A percentile compares a stretch with the other conserved stretches of the same genome.
Evolutionary conservation across 306 rosid genomes (phyloP).

Genomic region (Sicyos edulis): DNA sequence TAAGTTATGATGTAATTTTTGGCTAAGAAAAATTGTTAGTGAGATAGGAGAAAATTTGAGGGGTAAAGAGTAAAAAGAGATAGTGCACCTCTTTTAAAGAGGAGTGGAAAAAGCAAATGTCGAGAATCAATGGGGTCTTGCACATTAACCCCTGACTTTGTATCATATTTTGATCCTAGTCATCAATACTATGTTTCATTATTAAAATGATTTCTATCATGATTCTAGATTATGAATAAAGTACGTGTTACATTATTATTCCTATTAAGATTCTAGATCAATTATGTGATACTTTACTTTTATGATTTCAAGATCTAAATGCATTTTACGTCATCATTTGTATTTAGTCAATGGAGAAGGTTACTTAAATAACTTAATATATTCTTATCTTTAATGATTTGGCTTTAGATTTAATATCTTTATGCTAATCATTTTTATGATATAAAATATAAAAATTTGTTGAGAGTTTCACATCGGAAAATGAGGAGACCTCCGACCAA

Average conservation of each 20-base stretch:
- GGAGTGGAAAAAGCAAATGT: conserved; percentile 1
- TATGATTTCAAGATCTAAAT: too few relatives aligned
- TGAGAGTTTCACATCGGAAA: too few relatives aligned
- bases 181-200: background rate
- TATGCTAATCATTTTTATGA: too few relatives aligned
- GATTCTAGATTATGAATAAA: background rate
- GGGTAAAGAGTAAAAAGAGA: background rate
- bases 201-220: background rate
- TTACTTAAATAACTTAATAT: too few relatives aligned
- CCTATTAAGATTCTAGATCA: background rate
- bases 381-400: too few relatives aligned
- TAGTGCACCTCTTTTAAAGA: conserved; percentile 3
- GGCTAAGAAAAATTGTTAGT: background rate
- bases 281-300: background rate
- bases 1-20: background rate
- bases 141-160: conserved; percentile 8
- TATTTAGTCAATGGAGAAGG: too few relatives aligned
- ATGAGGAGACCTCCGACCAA: too few relatives aligned
- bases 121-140: background rate
- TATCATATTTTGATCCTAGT: conserved; percentile 7
- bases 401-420: too few relatives aligned
- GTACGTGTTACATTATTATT: background rate
- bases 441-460: too few relatives aligned
- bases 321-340: too few relatives aligned
- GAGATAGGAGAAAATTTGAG: background rate